Base-by-base conservation (phyloP, 2,329 filamentous ascomycete species). In the Neocatenulostroma microsporum region DNA sequence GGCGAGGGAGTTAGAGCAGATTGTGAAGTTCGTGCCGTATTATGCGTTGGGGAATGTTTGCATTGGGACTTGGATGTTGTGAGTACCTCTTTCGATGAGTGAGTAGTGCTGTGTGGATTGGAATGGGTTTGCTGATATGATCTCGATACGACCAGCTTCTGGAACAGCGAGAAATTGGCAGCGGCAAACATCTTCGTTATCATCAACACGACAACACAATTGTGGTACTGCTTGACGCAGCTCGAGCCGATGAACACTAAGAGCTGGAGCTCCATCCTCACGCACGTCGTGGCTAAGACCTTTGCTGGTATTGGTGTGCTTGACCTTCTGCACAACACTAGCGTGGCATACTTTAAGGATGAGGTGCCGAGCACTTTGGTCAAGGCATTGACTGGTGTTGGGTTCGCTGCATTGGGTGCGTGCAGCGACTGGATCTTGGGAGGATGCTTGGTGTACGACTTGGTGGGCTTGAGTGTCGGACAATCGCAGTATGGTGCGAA, bases 1-100 rank as follows among this genome's bases (percentile, higher is more conserved):
- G 23, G 54, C 60, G 26, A 61, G 62, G 30, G 69, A 75, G 21
- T 46, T 68, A 1, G 57, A 63, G 4, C 58, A 63, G 31, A 76
- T 78, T 58, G 61, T 71, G 4, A 65, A 67, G 35, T 78, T 68
- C 46, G 69, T 68, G 8, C 74, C 73, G 3, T 73, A 66, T 41
- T 78, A 77, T 49, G 61, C 62, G 3, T 37, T 76, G 3, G 74
- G 74, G 0, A 78, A 78, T 49, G 38, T 76, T 2, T 76, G 74
- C 49, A 77, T 78, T 39, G 74, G 72, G 24, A 69, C 72, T 30
- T 76, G 73, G 73, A 76, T 78, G 73, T 66, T 78, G n/a, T n/a
- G n/a, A n/a, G n/a, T n/a, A n/a, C n/a, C n/a, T n/a, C n/a, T n/a
- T n/a, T n/a, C n/a, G n/a, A n/a, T n/a, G n/a, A n/a, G n/a, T n/a